phyloP scores from a whole-genome alignment of 805 yeast species.

The Yamadazyma akitaensis region DNA sequence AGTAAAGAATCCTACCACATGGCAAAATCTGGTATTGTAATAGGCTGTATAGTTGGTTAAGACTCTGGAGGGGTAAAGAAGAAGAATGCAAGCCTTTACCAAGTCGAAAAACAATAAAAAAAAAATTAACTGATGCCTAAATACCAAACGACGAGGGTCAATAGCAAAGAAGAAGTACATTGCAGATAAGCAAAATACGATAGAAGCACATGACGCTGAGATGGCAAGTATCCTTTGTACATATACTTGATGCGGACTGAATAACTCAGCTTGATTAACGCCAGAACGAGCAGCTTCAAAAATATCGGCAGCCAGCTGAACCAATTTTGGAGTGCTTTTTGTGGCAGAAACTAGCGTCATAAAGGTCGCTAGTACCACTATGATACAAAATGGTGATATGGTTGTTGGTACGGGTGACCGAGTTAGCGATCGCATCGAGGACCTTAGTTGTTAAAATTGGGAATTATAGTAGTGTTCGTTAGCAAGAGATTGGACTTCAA shows the following conservation, averaged over 20 bases:
- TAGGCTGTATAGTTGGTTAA: slow-evolving; percentile 42
- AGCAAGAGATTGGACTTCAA: too few species aligned
- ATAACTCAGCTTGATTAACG: slow-evolving; percentile 25
- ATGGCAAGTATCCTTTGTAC: slow-evolving; percentile 38
- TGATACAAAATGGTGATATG: background rate
- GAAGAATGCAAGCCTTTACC: slow-evolving; percentile 63
- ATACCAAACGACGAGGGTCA: slow-evolving; percentile 59
- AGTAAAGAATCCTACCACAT: slow-evolving; percentile 76
- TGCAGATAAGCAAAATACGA: slow-evolving; percentile 51
- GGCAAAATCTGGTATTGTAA: slow-evolving; percentile 49
- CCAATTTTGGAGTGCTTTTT: background rate
- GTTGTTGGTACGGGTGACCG: background rate
- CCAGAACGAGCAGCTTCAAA: background rate
- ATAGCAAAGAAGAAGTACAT: slow-evolving; percentile 60
- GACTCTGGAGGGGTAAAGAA: slow-evolving; percentile 66
- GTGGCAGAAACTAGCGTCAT: background rate
- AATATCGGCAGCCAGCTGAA: background rate
- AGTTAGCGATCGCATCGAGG: background rate
- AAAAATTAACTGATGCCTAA: slow-evolving; percentile 68
- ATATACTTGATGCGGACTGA: slow-evolving; percentile 24
- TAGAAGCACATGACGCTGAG: slow-evolving; percentile 36
- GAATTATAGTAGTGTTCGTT: too few species aligned
- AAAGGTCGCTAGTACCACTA: background rate
- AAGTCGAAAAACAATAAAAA: slow-evolving; percentile 71
- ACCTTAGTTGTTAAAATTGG: background rate